A percentile compares a stretch with the other conserved stretches of the same genome.
Evolutionary conservation across 2,329 filamentous ascomycete genomes (phyloP).

Genomic region (Colletotrichum noveboracense): DNA sequence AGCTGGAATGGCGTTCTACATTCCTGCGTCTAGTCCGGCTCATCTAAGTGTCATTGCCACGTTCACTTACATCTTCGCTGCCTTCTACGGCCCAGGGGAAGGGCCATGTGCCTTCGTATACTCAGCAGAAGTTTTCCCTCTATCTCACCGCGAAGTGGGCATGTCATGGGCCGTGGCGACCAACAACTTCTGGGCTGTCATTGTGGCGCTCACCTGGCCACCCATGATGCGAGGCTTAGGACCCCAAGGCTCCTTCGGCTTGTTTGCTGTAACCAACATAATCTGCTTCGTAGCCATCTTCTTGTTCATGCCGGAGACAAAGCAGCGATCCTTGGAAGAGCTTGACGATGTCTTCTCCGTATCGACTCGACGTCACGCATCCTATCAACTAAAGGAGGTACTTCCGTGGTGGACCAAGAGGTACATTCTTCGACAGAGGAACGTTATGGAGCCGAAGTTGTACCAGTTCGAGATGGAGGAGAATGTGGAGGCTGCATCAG

Average conservation of each 20-base stretch:
- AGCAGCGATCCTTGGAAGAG: constrained; percentile 55
- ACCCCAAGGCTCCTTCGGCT: constrained; percentile 42
- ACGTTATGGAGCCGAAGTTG: neutral
- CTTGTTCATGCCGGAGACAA: constrained; percentile 55
- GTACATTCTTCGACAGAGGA: neutral
- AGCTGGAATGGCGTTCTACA: constrained; percentile 42
- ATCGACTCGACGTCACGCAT: constrained; percentile 32
- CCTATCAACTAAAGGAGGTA: constrained; percentile 34
- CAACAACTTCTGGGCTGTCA: constrained; percentile 58
- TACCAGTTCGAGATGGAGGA: neutral
- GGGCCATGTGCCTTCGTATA: constrained; percentile 68
- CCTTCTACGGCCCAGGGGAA: constrained; percentile 66
- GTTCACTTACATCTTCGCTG: constrained; percentile 71
- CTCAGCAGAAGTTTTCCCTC: constrained; percentile 67
- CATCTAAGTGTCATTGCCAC: constrained; percentile 61
- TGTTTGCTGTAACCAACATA: constrained; percentile 52
- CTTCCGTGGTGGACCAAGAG: constrained; percentile 11
- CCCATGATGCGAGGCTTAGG: constrained; percentile 45
- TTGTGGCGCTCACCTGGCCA: constrained; percentile 58
- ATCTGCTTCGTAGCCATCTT: constrained; percentile 53
- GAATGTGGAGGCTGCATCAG: neutral
- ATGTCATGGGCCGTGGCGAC: constrained; percentile 69
- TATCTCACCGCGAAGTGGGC: constrained; percentile 67
- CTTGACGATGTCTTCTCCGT: constrained; percentile 43
- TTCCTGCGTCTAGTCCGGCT: constrained; percentile 36